Conservation (phyloP, 2,329 filamentous ascomycete genomes). For the Pseudogymnoascus sp. region DNA sequence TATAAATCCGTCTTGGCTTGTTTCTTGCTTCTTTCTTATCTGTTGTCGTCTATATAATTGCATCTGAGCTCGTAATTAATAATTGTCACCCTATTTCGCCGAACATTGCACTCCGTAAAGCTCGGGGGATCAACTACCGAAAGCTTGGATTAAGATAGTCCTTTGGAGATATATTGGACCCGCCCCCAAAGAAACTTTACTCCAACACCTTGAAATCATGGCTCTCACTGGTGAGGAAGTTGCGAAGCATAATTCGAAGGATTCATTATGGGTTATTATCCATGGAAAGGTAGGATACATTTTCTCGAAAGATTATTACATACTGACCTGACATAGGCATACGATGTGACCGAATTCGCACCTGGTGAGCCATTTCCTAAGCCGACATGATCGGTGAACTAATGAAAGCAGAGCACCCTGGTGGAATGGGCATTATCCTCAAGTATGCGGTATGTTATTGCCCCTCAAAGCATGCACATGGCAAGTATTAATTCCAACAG, state of each 20-base stretch:
- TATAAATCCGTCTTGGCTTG: background rate
- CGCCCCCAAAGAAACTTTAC: background rate
- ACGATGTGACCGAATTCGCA: slow-evolving; percentile 87
- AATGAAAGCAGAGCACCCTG: slow-evolving; percentile 64
- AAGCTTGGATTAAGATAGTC: background rate
- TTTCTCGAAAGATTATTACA: slow-evolving; percentile 13
- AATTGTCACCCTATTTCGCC: background rate
- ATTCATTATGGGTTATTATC: slow-evolving; percentile 89
- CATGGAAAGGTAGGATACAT: slow-evolving; percentile 46
- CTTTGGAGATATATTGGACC: background rate
- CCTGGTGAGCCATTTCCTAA: slow-evolving; percentile 45
- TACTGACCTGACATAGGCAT: slow-evolving; percentile 60
- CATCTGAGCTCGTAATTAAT: background rate
- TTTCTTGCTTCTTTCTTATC: too few relatives aligned
- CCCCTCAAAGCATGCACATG: background rate
- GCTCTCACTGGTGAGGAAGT: slow-evolving; percentile 49
- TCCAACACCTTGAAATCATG: slow-evolving; percentile 17
- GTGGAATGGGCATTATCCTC: slow-evolving; percentile 85
- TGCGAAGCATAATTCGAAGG: slow-evolving; percentile 67
- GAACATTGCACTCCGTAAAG: background rate
- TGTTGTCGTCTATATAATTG: background rate
- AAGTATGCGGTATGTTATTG: slow-evolving; percentile 66
- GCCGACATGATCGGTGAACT: slow-evolving; percentile 13
- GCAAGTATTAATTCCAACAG: slow-evolving; percentile 14
- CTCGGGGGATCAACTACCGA: background rate